Base-by-base conservation (phyloP, 2,329 filamentous ascomycete species). In the Pseudonectria foliicola region DNA sequence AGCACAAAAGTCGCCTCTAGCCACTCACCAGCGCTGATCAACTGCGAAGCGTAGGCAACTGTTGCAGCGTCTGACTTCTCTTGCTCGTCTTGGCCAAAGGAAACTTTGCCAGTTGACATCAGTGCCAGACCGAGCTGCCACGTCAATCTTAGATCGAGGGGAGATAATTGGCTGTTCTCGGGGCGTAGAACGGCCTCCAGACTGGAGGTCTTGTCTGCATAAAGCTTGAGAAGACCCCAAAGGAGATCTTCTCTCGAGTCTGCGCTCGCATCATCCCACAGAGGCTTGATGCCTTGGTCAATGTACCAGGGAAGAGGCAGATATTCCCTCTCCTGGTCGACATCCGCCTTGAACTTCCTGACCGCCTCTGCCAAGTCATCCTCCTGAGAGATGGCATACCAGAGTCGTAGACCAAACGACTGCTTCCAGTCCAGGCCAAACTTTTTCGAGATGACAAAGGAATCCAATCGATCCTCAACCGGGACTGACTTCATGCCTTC, bases 391-490 rank as follows among this genome's bases (percentile, higher is more conserved):
- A 80, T 84, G 29, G 80, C 81, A 57, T 95, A 98, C 85, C 88
- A 96, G 2, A 98, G 69, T 28, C 89, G 80, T 32, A 98, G 71
- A 10, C 86, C 90, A 59, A 98, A 95, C 1, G 89, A 82, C 54
- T 94, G 89, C 57, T 86, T 81, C 92, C 92, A 98, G 56, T 93
- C 85, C 25, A 98, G 70, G 4, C 78, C 78, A 56, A 95, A 98
- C 30, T 81, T 80, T 50, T 84, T 75, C 1, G 87, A 85, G 45
- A 98, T 85, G 35, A 80, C 73, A 54, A 98, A 95, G 0, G 82
- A 82, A 11, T 80, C 74, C 26, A 82, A 74, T 29, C 84, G 80
- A 60, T 96, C 86, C 59, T 96, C 92, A 7, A 82, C 64, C 1
- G 85, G 76, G 6, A 75, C 80, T 3, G 70, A 71, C 45, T 78